Conservation (phyloP, 2,329 filamentous ascomycete genomes). For the Mycogone perniciosa region DNA sequence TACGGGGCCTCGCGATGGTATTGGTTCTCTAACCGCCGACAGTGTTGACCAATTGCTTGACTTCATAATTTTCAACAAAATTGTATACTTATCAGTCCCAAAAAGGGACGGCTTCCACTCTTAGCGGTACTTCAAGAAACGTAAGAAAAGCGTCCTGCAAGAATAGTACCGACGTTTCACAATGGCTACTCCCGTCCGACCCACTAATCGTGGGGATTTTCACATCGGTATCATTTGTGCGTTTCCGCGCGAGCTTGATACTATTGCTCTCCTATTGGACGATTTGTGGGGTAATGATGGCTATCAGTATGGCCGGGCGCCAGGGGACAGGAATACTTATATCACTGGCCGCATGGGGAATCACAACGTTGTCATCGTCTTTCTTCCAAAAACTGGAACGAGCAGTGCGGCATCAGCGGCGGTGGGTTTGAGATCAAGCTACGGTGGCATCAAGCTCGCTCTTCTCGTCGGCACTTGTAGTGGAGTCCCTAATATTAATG, state of each 20-base stretch:
- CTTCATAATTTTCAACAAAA: no score
- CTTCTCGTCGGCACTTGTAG: constrained; percentile 37
- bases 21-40: no score
- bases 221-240: constrained; percentile 24
- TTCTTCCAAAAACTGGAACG: constrained; percentile 25
- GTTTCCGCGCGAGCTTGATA: constrained; percentile 20
- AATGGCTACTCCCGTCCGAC: neutral
- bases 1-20: no score
- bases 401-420: constrained; percentile 20
- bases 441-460: constrained; percentile 25
- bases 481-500: constrained; percentile 22
- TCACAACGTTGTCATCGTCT: constrained; percentile 24
- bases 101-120: no score
- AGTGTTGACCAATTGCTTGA: no score
- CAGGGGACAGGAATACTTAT: constrained; percentile 25
- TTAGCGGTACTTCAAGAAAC: no score
- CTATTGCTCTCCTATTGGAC: constrained; percentile 20
- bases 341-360: constrained; percentile 22
- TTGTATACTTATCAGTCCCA: no score
- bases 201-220: constrained; percentile 14
- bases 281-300: constrained; percentile 21
- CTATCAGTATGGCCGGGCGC: constrained; percentile 17
- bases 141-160: no score
- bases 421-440: constrained; percentile 28
- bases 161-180: no score